A percentile compares a stretch with the other conserved stretches of the same genome.
These are phyloP conservation scores for Cardiosporidium cionae DNA, from an alignment of 169 alveolate genomes.

Conservation along the genomic window DNA sequence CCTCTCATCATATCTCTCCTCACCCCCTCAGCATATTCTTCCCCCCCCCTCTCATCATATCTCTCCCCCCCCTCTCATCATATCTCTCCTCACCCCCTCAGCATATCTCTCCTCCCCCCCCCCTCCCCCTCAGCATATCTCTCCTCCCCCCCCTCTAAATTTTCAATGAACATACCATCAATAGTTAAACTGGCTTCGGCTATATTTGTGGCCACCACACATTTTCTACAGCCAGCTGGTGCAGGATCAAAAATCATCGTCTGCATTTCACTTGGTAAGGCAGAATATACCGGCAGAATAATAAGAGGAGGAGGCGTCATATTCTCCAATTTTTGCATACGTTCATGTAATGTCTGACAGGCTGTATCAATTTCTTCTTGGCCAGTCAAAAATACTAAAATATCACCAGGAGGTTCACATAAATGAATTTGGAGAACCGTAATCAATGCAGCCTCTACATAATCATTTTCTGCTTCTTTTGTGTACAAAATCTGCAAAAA, in stretches of 20 bases:
- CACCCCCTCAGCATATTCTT: neutral
- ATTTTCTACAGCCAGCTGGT: conserved; percentile 95
- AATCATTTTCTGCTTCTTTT: conserved; percentile 96
- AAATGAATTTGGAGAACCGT: conserved; percentile 94
- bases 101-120: neutral
- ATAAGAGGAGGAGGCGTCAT: conserved; percentile 91
- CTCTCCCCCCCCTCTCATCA: neutral
- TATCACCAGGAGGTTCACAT: conserved; percentile 96
- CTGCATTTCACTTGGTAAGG: conserved; percentile 93
- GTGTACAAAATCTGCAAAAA: conserved; percentile 78
- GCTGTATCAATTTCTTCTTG: conserved; percentile 99
- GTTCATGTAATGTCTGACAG: conserved; percentile 87
- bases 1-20: neutral
- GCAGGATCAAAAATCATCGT: conserved; percentile 96
- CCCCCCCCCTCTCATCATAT: neutral
- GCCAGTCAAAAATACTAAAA: conserved; percentile 96
- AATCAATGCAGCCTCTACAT: conserved; percentile 93
- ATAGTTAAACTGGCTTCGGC: conserved; percentile 99
- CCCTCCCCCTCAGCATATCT: neutral
- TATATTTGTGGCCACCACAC: conserved; percentile 98
- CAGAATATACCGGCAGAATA: conserved; percentile 92
- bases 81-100: neutral
- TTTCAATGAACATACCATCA: conserved; percentile 75
- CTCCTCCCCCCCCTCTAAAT: neutral
- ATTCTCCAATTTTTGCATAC: conserved; percentile 73